Percentiles rank a stretch among this genome's conserved stretches.
Evolutionary conservation across 306 rosid species (phyloP).

Genomic region (Lotus japonicus): DNA sequence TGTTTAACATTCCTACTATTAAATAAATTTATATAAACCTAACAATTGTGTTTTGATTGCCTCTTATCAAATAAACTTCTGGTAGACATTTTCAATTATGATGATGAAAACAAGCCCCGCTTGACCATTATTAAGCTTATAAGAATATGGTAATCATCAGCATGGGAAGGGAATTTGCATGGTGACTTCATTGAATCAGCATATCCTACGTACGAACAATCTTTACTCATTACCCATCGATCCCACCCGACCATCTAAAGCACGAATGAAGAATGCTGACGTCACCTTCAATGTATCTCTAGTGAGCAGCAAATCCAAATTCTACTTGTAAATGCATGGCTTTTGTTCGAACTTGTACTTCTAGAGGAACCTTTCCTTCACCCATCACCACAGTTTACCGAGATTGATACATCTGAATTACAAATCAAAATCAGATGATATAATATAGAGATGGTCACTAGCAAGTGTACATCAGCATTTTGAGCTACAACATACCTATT

Average conservation of each 20-base stretch:
- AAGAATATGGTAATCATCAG: slow-evolving; percentile 71
- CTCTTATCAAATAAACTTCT: too few species aligned
- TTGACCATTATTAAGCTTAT: slow-evolving; percentile 51
- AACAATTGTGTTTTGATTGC: too few species aligned
- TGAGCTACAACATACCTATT: slow-evolving; percentile 60
- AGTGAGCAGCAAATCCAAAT: slow-evolving; percentile 96
- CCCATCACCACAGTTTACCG: slow-evolving; percentile 88
- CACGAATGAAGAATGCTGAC: slow-evolving; percentile 82
- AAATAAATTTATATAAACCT: too few species aligned
- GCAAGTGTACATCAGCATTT: background rate
- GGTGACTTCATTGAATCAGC: slow-evolving; percentile 57
- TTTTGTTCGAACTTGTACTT: slow-evolving; percentile 91
- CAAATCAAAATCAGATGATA: slow-evolving; percentile 15
- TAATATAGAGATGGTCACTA: background rate
- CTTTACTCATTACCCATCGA: slow-evolving; percentile 91
- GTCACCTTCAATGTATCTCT: slow-evolving; percentile 98
- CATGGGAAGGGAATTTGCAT: slow-evolving; percentile 87
- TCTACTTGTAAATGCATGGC: slow-evolving; percentile 97
- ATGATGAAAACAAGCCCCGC: slow-evolving; percentile 89
- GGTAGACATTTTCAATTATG: slow-evolving; percentile 68
- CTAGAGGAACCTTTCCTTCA: slow-evolving; percentile 67
- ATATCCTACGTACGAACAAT: slow-evolving; percentile 42
- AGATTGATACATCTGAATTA: slow-evolving; percentile 65
- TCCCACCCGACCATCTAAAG: slow-evolving; percentile 99
- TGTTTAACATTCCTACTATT: too few species aligned